Conservation (phyloP, 139 green algal species). For the Picochlorum sp. region DNA sequence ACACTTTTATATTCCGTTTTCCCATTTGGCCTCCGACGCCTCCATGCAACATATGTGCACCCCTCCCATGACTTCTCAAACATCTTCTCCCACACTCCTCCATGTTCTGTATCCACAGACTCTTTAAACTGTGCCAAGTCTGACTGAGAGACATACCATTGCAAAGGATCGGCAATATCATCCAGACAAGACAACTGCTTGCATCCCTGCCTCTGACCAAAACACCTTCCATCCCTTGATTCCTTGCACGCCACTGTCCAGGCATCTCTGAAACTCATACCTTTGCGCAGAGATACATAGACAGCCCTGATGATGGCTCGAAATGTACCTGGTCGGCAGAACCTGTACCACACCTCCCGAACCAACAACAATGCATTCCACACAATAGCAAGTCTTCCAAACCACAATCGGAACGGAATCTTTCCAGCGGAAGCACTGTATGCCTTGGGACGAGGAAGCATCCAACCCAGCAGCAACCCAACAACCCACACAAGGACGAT, state of each 20-base stretch:
- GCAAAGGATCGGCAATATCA: not conserved
- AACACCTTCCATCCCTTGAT: too few relatives aligned
- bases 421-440: not conserved
- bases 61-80: slow-evolving; percentile 55
- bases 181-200: too few relatives aligned
- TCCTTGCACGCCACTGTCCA: not conserved
- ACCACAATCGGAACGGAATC: slow-evolving; percentile 3
- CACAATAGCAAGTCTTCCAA: slow-evolving; percentile 5
- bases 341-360: slow-evolving; percentile 63
- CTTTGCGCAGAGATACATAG: slow-evolving; percentile 10
- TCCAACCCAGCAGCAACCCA: not conserved
- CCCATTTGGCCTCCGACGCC: slow-evolving; percentile 50
- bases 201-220: too few relatives aligned
- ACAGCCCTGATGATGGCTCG: slow-evolving; percentile 34
- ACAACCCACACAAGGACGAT: not conserved
- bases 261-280: not conserved
- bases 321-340: slow-evolving; percentile 55
- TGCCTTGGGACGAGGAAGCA: not conserved
- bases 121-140: slow-evolving; percentile 64
- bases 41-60: slow-evolving; percentile 60
- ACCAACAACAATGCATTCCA: slow-evolving; percentile 17
- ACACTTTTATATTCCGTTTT: slow-evolving; percentile 86
- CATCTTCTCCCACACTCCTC: slow-evolving; percentile 50
- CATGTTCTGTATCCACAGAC: slow-evolving; percentile 24
- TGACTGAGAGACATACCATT: slow-evolving; percentile 59